Evolutionary conservation across 1,139 yeast species (phyloP).

Genomic region (Saccharomyces hybrid): DNA sequence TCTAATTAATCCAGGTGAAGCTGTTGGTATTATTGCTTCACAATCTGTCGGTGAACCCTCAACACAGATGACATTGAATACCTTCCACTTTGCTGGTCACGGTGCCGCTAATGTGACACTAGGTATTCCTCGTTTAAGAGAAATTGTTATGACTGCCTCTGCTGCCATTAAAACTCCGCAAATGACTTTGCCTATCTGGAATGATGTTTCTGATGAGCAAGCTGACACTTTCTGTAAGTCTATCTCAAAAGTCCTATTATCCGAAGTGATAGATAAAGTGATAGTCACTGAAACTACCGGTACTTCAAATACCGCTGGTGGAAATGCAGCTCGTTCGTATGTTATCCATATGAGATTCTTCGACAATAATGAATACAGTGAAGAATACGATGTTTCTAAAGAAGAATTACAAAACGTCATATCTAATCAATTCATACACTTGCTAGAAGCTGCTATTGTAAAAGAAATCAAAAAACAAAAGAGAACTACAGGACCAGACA

Average conservation of each 20-base stretch:
- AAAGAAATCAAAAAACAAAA: slow-evolving; percentile 82
- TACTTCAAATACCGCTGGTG: slow-evolving; percentile 38
- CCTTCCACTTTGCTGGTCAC: slow-evolving; percentile 99
- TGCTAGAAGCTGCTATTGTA: slow-evolving; percentile 62
- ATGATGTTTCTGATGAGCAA: slow-evolving; percentile 71
- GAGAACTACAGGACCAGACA: slow-evolving; percentile 48
- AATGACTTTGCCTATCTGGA: slow-evolving; percentile 83
- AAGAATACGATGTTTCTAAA: slow-evolving; percentile 82
- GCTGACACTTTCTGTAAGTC: slow-evolving; percentile 94
- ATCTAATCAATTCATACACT: slow-evolving; percentile 54
- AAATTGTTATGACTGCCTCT: slow-evolving; percentile 98
- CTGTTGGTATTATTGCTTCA: slow-evolving; percentile 97
- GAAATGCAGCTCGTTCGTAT: slow-evolving; percentile 58
- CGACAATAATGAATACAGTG: slow-evolving; percentile 66
- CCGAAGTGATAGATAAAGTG: slow-evolving; percentile 84
- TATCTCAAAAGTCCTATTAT: slow-evolving; percentile 73
- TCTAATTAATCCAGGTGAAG: slow-evolving; percentile 90
- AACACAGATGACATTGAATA: slow-evolving; percentile 97
- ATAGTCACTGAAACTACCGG: slow-evolving; percentile 85
- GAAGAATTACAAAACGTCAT: slow-evolving; percentile 69
- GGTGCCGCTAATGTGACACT: slow-evolving; percentile 99
- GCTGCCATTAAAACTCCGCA: slow-evolving; percentile 94
- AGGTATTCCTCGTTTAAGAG: slow-evolving; percentile 99
- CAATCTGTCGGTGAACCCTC: slow-evolving; percentile 99
- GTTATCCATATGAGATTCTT: slow-evolving; percentile 68